Base-by-base conservation (phyloP, 306 rosid genomes). In the Vachellia pachyceras region DNA sequence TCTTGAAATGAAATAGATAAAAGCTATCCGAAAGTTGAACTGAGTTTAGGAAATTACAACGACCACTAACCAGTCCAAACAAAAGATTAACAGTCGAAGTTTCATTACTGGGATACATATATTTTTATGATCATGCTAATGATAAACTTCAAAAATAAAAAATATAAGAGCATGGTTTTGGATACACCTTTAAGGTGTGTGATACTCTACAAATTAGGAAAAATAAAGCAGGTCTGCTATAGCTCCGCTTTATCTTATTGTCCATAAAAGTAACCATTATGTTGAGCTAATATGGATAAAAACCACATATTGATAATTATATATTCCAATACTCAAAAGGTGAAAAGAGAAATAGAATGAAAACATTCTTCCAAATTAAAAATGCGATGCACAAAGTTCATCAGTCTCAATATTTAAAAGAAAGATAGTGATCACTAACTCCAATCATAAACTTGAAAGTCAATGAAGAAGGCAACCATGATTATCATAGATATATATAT, bases 251-350 rank as follows among this genome's bases (percentile, higher is more conserved):
- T 61, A 60, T n/a, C 68, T 50, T 57, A 60, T 6, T 74, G 29
- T 83, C 20, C 20, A 22, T 35, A 35, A 25, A 29, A 67, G 47
- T 57, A 37, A 13, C 46, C 18, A 33, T n/a, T 47, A 73, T n/a
- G 44, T 72, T 40, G 39, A 23, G 72, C 44, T 22, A 40, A 67
- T 40, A 40, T 67, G 25, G 9, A 50, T 50, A 39, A 36, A 69
- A 78, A 36, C 17, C 42, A 75, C 20, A 67, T 23, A 54, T 80
- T 76, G 50, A 79, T 42, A 82, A 82, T 80, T 54, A 12, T 23
- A 79, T 37, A 74, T 33, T 63, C 13, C 29, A 61, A 58, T 22
- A 73, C 46, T 55, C 39, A 25, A 42, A 41, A 75, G 29, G 72
- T 29, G 40, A 61, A 61, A 36, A 72, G 33, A 29, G 29, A 39